Percentiles rank a stretch among this genome's conserved stretches.
phyloP scores from a whole-genome alignment of 2,329 filamentous ascomycete species.

The Aspergillus glaucus region DNA sequence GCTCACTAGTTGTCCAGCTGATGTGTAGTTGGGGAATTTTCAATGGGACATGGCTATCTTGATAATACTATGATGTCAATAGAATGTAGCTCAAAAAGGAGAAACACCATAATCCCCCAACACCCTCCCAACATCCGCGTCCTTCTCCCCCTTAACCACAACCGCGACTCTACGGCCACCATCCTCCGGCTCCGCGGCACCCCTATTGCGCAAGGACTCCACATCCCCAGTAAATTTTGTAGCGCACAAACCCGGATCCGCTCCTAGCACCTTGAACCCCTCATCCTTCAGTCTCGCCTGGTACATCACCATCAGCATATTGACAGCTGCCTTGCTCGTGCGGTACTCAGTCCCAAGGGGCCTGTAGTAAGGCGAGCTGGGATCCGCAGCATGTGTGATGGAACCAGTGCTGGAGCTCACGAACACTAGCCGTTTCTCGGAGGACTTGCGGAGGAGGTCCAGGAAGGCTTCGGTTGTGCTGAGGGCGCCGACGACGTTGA shows the following conservation, averaged over 20 bases:
- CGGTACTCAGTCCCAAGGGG: neutral
- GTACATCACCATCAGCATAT: conserved; percentile 18
- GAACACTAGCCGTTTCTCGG: neutral
- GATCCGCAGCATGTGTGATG: neutral
- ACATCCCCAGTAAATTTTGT: conserved; percentile 22
- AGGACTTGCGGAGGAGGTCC: neutral
- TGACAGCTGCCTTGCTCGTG: neutral
- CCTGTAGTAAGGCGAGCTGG: neutral
- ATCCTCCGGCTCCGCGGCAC: conserved; percentile 11
- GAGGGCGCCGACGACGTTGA: neutral
- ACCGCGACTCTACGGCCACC: conserved; percentile 5
- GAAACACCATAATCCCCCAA: conserved; percentile 8
- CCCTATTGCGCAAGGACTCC: conserved; percentile 8
- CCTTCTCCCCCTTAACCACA: conserved; percentile 26
- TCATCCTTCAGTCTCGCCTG: conserved; percentile 32
- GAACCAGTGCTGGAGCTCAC: neutral
- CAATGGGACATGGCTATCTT: no score
- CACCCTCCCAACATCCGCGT: conserved; percentile 34
- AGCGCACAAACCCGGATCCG: conserved; percentile 44
- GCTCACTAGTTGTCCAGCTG: neutral
- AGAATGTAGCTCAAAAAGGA: conserved; percentile 1
- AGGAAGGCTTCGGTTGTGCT: conserved; percentile 1
- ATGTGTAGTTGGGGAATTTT: no score
- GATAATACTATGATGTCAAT: no score
- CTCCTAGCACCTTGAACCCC: conserved; percentile 44